These are phyloP conservation scores for Populus euphratica DNA, from an alignment of 345 rosid species.

Conservation along the genomic window DNA sequence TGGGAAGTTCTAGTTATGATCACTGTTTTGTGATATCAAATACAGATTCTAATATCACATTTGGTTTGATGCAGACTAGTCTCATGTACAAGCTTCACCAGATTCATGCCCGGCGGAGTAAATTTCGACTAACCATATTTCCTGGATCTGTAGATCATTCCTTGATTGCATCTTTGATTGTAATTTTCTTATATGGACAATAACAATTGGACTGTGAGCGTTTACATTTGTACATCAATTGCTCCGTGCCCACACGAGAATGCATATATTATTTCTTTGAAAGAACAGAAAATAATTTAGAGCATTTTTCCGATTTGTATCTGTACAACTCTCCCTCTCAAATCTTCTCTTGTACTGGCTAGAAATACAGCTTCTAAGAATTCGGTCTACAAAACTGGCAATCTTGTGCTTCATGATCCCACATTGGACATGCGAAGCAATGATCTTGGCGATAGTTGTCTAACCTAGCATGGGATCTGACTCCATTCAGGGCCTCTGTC, in stretches of 20 bases:
- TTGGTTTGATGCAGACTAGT: slow-evolving; percentile 61
- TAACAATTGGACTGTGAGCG: neutral
- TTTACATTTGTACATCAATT: neutral
- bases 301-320: too few species aligned
- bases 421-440: too few species aligned
- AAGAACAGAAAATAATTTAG: too few species aligned
- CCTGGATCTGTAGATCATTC: slow-evolving; percentile 50
- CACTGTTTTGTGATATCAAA: neutral
- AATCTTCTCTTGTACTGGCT: too few species aligned
- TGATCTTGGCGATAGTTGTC: too few species aligned
- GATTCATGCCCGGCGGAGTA: slow-evolving; percentile 53
- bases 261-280: neutral
- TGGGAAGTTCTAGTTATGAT: neutral
- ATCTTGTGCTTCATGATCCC: too few species aligned
- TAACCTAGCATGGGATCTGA: too few species aligned
- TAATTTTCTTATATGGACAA: slow-evolving; percentile 49
- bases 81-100: slow-evolving; percentile 87
- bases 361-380: too few species aligned
- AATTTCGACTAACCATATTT: slow-evolving; percentile 70
- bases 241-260: neutral
- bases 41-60: too few species aligned
- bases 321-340: too few species aligned
- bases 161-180: slow-evolving; percentile 58
- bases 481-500: too few species aligned
- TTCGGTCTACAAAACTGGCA: too few species aligned